Conservation (phyloP, 805 yeast genomes). For the Naumovozyma castellii region DNA sequence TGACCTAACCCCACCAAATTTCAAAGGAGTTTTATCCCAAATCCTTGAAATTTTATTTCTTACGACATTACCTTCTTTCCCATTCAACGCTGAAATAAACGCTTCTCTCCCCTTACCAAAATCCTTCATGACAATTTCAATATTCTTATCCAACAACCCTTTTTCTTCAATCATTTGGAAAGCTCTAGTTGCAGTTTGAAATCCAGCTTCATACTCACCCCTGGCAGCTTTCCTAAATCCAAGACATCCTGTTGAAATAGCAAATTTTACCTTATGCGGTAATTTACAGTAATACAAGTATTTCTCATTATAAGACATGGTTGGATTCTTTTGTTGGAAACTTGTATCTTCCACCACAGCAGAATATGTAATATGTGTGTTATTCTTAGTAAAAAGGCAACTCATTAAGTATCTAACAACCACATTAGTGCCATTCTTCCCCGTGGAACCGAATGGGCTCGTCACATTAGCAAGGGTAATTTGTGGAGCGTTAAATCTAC, state of each 20-base stretch:
- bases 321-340: conserved; percentile 46
- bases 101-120: conserved; percentile 89
- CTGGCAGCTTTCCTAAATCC: conserved; percentile 88
- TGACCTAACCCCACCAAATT: conserved; percentile 87
- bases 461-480: conserved; percentile 20
- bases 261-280: conserved; percentile 63
- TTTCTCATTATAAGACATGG: conserved; percentile 53
- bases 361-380: conserved; percentile 69
- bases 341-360: conserved; percentile 59
- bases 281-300: conserved; percentile 69
- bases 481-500: too few species aligned
- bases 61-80: conserved; percentile 74
- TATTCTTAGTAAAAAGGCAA: conserved; percentile 71
- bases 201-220: conserved; percentile 88
- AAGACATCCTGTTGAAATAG: conserved; percentile 70
- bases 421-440: not conserved
- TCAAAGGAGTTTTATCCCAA: conserved; percentile 70
- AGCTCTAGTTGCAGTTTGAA: conserved; percentile 68
- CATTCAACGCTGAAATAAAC: conserved; percentile 71
- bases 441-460: not conserved
- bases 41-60: conserved; percentile 60
- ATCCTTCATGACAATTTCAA: conserved; percentile 71
- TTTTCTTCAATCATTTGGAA: conserved; percentile 63
- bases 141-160: conserved; percentile 44
- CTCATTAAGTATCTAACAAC: conserved; percentile 55